Percentiles rank a stretch among this genome's conserved stretches.
These are phyloP conservation scores for Pichia cephalocereana DNA, from an alignment of 805 yeast species.

Conservation along the genomic window DNA sequence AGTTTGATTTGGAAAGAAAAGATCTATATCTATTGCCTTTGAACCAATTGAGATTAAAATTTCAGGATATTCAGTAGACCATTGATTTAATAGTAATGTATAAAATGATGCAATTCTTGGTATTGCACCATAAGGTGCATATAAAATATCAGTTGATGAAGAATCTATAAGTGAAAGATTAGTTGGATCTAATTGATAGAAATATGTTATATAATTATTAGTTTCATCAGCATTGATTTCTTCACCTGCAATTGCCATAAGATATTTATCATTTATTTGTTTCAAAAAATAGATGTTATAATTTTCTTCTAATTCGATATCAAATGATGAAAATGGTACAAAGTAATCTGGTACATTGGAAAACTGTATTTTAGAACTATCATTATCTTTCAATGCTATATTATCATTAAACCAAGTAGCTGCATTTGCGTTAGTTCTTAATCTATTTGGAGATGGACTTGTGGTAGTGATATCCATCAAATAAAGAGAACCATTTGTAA, in stretches of 20 bases:
- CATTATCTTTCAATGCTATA: background rate
- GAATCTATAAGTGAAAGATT: slow-evolving; percentile 7
- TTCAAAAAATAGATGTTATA: slow-evolving; percentile 2
- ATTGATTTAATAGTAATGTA: slow-evolving; percentile 28
- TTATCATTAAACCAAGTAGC: slow-evolving; percentile 8
- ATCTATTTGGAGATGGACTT: background rate
- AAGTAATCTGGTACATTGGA: background rate
- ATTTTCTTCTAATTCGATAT: slow-evolving; percentile 6
- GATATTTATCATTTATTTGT: background rate
- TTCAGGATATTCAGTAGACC: slow-evolving; percentile 29
- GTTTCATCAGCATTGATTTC: background rate
- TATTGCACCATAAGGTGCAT: slow-evolving; percentile 37
- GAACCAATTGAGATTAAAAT: slow-evolving; percentile 48
- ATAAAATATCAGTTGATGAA: slow-evolving; percentile 1
- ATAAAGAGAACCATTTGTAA: slow-evolving; percentile 3
- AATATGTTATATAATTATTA: slow-evolving; percentile 2
- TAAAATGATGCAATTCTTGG: slow-evolving; percentile 41
- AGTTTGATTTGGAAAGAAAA: slow-evolving; percentile 30
- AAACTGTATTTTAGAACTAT: slow-evolving; percentile 2
- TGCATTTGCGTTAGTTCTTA: slow-evolving; percentile 3
- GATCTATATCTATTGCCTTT: slow-evolving; percentile 52
- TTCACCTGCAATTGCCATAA: slow-evolving; percentile 2
- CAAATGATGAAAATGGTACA: background rate
- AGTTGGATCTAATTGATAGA: background rate
- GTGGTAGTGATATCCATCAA: slow-evolving; percentile 1